Evolutionary conservation across 2,329 filamentous ascomycete genomes (phyloP).

Genomic region (Penicillium sp.): DNA sequence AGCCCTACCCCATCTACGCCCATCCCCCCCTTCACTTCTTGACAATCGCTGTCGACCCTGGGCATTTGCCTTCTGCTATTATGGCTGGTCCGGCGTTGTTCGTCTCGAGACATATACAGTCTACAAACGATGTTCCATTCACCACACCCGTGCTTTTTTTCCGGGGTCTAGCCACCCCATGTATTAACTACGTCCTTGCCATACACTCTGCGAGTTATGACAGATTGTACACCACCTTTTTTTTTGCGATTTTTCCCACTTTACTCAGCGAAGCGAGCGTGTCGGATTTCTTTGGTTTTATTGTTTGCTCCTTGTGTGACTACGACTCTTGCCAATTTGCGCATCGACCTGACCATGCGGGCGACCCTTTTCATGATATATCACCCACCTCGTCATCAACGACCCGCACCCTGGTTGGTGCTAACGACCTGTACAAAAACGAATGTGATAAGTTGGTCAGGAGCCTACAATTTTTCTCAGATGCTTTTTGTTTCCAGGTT

Average conservation of each 20-base stretch:
- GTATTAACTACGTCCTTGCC: conserved; percentile 3
- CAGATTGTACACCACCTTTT: conserved; percentile 12
- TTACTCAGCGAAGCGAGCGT: conserved; percentile 17
- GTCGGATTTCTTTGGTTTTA: neutral
- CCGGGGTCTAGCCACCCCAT: neutral
- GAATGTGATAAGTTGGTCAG: neutral
- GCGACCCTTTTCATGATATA: conserved; percentile 12
- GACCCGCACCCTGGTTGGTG: conserved; percentile 6
- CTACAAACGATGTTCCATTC: conserved; percentile 23
- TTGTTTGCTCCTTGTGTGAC: conserved; percentile 1
- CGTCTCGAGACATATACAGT: conserved; percentile 15
- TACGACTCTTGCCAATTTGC: neutral
- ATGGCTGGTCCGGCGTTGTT: conserved; percentile 19
- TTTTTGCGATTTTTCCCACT: neutral
- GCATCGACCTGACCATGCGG: neutral
- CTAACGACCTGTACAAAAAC: conserved; percentile 13
- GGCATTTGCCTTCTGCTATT: neutral
- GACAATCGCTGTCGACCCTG: neutral
- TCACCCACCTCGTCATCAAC: neutral
- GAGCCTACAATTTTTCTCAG: neutral
- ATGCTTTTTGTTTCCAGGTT: neutral
- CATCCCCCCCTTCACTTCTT: conserved; percentile 5
- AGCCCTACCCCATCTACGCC: neutral
- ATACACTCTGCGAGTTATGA: conserved; percentile 7
- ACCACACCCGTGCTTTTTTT: conserved; percentile 2